These are phyloP conservation scores for Skeletonema costatum DNA, from an alignment of 108 stramenopile species.

Conservation along the genomic window DNA sequence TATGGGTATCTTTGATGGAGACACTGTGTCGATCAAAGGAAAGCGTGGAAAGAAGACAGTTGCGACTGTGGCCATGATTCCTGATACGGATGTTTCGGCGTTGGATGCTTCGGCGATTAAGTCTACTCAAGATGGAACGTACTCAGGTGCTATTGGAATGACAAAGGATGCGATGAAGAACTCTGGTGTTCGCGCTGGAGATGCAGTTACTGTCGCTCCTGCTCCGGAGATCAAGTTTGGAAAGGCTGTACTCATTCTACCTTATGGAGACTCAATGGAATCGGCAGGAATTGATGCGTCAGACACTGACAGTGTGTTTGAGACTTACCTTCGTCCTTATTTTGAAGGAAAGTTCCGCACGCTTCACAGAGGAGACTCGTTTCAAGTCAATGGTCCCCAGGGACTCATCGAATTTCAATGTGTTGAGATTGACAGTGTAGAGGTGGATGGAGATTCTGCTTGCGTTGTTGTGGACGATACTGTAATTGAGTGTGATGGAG, in stretches of 20 bases:
- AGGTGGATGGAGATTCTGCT: conserved; percentile 76
- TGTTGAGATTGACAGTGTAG: conserved; percentile 88
- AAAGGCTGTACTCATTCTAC: conserved; percentile 79
- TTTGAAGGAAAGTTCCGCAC: conserved; percentile 86
- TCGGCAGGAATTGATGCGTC: conserved; percentile 54
- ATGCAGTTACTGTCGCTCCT: conserved; percentile 71
- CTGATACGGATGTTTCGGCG: conserved; percentile 62
- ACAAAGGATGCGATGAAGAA: conserved; percentile 86
- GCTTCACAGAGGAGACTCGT: conserved; percentile 73
- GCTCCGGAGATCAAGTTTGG: conserved; percentile 91
- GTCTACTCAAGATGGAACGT: conserved; percentile 25
- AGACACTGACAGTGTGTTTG: conserved; percentile 61
- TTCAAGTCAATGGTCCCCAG: conserved; percentile 71
- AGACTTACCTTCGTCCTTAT: conserved; percentile 87
- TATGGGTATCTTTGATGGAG: conserved; percentile 88
- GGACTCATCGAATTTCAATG: conserved; percentile 82
- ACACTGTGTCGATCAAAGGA: conserved; percentile 84
- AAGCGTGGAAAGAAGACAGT: conserved; percentile 84
- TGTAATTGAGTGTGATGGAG: conserved; percentile 82
- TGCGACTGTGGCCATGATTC: conserved; percentile 74
- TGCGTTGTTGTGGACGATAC: conserved; percentile 91
- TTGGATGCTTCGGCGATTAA: conserved; percentile 43
- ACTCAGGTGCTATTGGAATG: conserved; percentile 64
- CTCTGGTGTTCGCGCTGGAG: conserved; percentile 84
- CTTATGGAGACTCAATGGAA: conserved; percentile 68